Evolutionary conservation across 306 rosid genomes (phyloP).

Genomic region (Cucumis hystrix): DNA sequence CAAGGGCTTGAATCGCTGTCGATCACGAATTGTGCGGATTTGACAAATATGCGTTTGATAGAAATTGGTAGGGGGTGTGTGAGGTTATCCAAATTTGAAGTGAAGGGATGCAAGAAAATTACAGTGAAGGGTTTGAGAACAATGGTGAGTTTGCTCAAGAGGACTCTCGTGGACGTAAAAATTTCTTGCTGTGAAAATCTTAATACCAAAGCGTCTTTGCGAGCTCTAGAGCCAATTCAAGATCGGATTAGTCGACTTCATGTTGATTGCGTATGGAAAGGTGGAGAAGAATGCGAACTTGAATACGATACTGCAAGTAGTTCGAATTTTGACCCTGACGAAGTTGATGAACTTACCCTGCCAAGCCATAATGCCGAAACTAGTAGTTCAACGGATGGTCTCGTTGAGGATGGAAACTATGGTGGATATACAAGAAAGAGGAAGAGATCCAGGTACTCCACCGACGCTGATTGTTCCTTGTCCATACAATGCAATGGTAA

Average conservation of each 20-base stretch:
- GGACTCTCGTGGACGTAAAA: constrained; percentile 44
- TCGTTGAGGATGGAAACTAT: neutral
- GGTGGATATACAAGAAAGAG: constrained; percentile 11
- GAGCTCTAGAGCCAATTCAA: constrained; percentile 60
- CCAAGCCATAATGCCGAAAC: neutral
- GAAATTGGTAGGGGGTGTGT: constrained; percentile 81
- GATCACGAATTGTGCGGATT: constrained; percentile 50
- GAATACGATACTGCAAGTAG: constrained; percentile 10
- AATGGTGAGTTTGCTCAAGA: constrained; percentile 39
- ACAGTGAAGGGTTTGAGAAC: constrained; percentile 66
- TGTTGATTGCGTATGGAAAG: constrained; percentile 71
- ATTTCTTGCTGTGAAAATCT: constrained; percentile 64
- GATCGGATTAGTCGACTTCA: constrained; percentile 61
- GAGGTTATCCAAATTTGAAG: constrained; percentile 43
- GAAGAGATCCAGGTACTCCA: constrained; percentile 38
- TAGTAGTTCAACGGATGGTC: neutral
- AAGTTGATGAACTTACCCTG: constrained; percentile 7
- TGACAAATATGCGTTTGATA: constrained; percentile 83
- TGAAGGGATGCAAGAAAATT: constrained; percentile 57
- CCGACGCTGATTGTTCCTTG: constrained; percentile 16
- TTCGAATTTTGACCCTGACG: constrained; percentile 22
- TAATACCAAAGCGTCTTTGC: constrained; percentile 32
- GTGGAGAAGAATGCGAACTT: constrained; percentile 14
- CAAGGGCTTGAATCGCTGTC: constrained; percentile 58
- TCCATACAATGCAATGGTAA: constrained; percentile 18